These are phyloP conservation scores for Fusarium mexicanum DNA, from an alignment of 2,329 filamentous ascomycete species.

Conservation along the genomic window DNA sequence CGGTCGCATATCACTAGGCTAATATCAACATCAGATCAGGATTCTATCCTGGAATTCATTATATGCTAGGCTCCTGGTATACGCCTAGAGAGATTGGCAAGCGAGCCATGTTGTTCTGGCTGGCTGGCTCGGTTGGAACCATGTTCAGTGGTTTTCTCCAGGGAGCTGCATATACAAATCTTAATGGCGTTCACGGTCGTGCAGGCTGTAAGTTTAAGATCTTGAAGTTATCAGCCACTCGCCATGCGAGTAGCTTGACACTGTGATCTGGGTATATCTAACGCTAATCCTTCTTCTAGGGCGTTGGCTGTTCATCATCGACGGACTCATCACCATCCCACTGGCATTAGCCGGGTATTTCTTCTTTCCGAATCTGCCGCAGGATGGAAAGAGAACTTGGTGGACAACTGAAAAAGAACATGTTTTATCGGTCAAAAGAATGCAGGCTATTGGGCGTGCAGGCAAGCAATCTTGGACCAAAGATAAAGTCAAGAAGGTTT, in stretches of 20 bases:
- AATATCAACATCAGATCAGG: constrained; percentile 55
- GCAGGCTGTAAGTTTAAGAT: not conserved
- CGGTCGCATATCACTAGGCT: constrained; percentile 38
- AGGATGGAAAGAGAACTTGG: constrained; percentile 34
- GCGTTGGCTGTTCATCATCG: constrained; percentile 50
- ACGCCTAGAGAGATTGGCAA: constrained; percentile 36
- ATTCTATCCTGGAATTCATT: constrained; percentile 54
- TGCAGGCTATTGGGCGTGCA: constrained; percentile 14
- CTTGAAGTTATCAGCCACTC: accelerated
- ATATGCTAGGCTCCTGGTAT: constrained; percentile 38
- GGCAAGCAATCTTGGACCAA: constrained; percentile 30
- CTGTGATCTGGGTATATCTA: too few relatives aligned
- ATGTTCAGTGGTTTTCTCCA: constrained; percentile 33
- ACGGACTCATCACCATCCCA: constrained; percentile 44
- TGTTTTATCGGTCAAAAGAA: constrained; percentile 24
- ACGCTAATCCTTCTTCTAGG: not conserved
- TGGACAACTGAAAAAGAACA: constrained; percentile 41
- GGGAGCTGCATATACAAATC: constrained; percentile 24
- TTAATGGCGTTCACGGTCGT: constrained; percentile 25
- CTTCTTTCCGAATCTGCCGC: constrained; percentile 43
- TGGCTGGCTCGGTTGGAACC: constrained; percentile 23
- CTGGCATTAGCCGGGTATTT: constrained; percentile 38
- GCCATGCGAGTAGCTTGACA: not conserved
- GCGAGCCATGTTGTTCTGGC: constrained; percentile 31
- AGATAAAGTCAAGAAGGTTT: constrained; percentile 9